Conservation (phyloP, 352 stramenopile species). For the Pythium dissotocum region DNA sequence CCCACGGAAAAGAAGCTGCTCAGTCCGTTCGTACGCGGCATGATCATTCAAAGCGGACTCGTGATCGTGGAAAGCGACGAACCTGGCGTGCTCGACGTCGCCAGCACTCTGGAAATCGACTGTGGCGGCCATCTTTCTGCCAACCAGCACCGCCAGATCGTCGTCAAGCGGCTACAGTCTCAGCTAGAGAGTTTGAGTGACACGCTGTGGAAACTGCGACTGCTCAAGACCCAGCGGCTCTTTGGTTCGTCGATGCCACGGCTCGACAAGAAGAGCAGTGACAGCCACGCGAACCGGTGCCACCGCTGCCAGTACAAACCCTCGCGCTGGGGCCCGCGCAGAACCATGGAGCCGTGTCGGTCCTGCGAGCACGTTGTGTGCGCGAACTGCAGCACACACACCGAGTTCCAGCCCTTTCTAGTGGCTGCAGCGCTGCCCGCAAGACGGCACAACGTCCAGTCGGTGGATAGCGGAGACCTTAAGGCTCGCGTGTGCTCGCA, state of each 20-base stretch:
- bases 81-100: slow-evolving; percentile 21
- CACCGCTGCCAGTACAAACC: slow-evolving; percentile 16
- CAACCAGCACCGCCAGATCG: slow-evolving; percentile 18
- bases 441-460: neutral
- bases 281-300: slow-evolving; percentile 9
- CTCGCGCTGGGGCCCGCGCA: slow-evolving; percentile 12
- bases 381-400: slow-evolving; percentile 15
- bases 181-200: slow-evolving; percentile 20
- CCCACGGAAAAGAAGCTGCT: slow-evolving; percentile 9
- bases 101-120: slow-evolving; percentile 24
- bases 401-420: slow-evolving; percentile 15
- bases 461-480: neutral
- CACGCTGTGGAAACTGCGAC: slow-evolving; percentile 22
- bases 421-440: slow-evolving; percentile 5
- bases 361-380: slow-evolving; percentile 26
- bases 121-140: slow-evolving; percentile 15
- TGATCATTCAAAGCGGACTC: slow-evolving; percentile 29
- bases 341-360: slow-evolving; percentile 16
- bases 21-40: slow-evolving; percentile 24
- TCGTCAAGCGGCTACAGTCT: slow-evolving; percentile 23
- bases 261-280: slow-evolving; percentile 16
- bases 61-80: slow-evolving; percentile 25
- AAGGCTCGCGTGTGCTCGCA: slow-evolving; percentile 23
- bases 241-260: neutral
- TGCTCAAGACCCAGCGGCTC: slow-evolving; percentile 19